Base-by-base conservation (phyloP, 805 yeast species). In the Lipomyces japonicus region DNA sequence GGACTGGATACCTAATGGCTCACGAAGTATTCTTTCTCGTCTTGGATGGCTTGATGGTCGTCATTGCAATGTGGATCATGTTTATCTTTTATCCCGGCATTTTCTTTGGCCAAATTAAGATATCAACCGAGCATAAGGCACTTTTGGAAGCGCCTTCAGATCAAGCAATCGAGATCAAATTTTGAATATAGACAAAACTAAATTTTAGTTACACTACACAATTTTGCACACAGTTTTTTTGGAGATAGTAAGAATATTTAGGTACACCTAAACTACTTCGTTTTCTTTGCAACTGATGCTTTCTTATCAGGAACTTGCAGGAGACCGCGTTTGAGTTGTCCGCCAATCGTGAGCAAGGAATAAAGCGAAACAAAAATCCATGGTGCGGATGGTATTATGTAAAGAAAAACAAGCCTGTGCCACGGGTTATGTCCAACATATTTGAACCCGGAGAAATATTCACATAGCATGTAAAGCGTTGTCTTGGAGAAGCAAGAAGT, bases 1-100 rank as follows among this genome's bases (percentile, higher is more conserved):
- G 86, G 81, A 48, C 60, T 6, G 87, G 90, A 1, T 71, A 64
- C 46, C 68, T 85, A 59, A 81, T 82, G 41, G 70, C 74, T 1
- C 76, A 74, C 46, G 85, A 81, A 59, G 64, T 68, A 41, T 78
- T 75, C 56, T 77, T 81, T 55, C 69, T 80, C 63, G 69, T 73
- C 19, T 63, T 81, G 26, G 86, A 81, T 57, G 76, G 77, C 2
- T 57, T 80, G 48, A 77, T 80, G 82, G 71, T 80, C 68, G 63
- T 73, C 0, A 41, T 77, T 9, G 74, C 80, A 0, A 55, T 34
- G 23, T 24, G 39, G 34, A 3, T 46, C 23, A 7, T 37, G 24
- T 18, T 37, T 12, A 4, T 41, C 12, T 51, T 43, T 14, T 53
- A 51, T 21, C 55, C 58, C 18, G 50, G 54, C 19, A 25, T 23